These are phyloP conservation scores for Daldinia childiae DNA, from an alignment of 495 filamentous ascomycete species.

Conservation along the genomic window DNA sequence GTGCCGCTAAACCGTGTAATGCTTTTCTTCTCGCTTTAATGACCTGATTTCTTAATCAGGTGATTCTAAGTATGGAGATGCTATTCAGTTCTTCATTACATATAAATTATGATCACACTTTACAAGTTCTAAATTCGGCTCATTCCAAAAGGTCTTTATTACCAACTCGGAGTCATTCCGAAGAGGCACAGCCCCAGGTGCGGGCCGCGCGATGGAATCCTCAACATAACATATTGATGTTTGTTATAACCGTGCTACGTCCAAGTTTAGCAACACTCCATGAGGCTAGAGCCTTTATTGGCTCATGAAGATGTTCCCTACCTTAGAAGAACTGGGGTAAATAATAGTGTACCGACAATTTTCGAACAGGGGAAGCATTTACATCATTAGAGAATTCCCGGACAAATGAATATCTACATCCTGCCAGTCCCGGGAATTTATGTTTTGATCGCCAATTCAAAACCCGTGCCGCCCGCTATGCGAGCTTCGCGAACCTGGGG, in stretches of 20 bases:
- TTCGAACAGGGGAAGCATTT: not conserved
- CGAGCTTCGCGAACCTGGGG: not conserved
- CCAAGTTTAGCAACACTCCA: constrained; percentile 21
- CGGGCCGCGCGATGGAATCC: constrained; percentile 10
- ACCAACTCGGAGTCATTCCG: not conserved
- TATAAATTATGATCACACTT: not conserved
- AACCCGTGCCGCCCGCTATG: constrained; percentile 1
- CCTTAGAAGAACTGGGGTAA: not conserved
- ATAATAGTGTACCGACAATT: not conserved
- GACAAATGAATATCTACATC: not conserved
- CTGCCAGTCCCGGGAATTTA: not conserved
- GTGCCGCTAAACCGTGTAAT: too few relatives aligned
- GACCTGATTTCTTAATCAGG: not conserved
- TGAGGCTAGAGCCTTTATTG: not conserved
- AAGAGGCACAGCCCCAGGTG: constrained; percentile 22
- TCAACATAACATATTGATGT: constrained; percentile 5
- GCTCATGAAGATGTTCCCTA: not conserved
- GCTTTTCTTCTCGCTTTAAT: not conserved
- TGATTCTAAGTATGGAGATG: not conserved
- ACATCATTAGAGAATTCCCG: not conserved
- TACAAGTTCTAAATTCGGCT: constrained; percentile 14
- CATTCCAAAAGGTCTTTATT: not conserved
- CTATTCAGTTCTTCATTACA: not conserved
- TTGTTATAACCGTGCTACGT: not conserved
- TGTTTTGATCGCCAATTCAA: constrained; percentile 6